phyloP scores from a whole-genome alignment of 2,329 filamentous ascomycete species.

The Teratosphaeriaceae sp. region DNA sequence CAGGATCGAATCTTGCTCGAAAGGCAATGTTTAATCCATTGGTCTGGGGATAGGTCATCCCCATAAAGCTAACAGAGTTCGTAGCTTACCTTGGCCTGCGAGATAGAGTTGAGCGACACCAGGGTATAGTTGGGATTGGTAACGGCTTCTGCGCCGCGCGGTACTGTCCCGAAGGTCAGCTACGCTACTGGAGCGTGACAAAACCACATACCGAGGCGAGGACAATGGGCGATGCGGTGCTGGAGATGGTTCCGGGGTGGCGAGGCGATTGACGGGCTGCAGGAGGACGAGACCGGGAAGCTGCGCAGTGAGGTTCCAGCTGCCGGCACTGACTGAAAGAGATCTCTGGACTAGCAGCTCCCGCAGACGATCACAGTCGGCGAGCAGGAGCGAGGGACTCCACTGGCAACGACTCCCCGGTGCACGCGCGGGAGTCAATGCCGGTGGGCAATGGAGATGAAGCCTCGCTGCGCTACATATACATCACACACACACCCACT shows the following conservation, averaged over 20 bases:
- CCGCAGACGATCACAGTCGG: neutral
- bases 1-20: conserved; percentile 3
- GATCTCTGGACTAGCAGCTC: neutral
- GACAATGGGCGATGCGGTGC: neutral
- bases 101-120: conserved; percentile 20
- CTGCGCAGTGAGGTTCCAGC: neutral
- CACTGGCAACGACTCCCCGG: neutral
- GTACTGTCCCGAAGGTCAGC: neutral
- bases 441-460: no score
- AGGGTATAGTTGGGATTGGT: conserved; percentile 18
- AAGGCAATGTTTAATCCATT: neutral
- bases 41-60: conserved; percentile 13
- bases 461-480: no score
- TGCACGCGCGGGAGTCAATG: no score
- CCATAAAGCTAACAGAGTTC: conserved; percentile 26
- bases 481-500: no score
- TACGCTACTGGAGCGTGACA: neutral
- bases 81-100: conserved; percentile 16
- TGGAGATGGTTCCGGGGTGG: neutral
- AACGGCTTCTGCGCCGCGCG: conserved; percentile 8
- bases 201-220: neutral
- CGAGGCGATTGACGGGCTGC: no score
- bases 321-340: neutral
- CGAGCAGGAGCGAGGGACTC: neutral
- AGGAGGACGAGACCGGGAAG: no score